Percentiles rank a stretch among this genome's conserved stretches.
Conservation (phyloP, 768 basidiomycete genomes). For the Panus rudis region DNA sequence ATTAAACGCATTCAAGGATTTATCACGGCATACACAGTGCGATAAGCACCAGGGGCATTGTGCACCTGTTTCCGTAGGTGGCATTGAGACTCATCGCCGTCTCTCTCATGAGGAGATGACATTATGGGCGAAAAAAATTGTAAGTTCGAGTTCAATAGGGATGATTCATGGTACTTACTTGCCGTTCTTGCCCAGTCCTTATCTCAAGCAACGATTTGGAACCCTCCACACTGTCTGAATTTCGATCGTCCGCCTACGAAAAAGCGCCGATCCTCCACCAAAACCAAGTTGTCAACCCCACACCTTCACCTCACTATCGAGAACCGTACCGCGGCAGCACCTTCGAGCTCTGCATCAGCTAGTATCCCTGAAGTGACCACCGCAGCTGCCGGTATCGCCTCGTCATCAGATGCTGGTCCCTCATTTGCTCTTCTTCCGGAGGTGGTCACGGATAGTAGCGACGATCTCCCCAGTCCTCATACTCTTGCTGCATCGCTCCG, state of each 20-base stretch:
- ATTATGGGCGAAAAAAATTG: not conserved
- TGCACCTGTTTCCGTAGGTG: not conserved
- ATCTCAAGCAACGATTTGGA: not conserved
- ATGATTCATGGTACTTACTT: too few species aligned
- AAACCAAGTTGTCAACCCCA: not conserved
- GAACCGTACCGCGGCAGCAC: not conserved
- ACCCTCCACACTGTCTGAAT: not conserved
- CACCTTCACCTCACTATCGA: not conserved
- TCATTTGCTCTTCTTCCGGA: too few species aligned
- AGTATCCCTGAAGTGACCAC: too few species aligned
- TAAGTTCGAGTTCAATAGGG: not conserved
- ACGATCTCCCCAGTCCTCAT: too few species aligned
- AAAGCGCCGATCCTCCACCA: not conserved
- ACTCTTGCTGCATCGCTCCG: too few species aligned
- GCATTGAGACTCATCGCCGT: not conserved
- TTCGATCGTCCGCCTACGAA: not conserved
- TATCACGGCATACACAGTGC: not conserved
- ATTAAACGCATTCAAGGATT: not conserved
- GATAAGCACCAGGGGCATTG: not conserved
- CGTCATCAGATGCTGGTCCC: too few species aligned
- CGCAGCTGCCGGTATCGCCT: too few species aligned
- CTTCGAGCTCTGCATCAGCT: too few species aligned
- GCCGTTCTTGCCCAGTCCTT: too few species aligned
- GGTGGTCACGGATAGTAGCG: too few species aligned
- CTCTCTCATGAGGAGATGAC: not conserved